Evolutionary conservation across 768 basidiomycete genomes (phyloP), one percentile per base, ranked within the genome.

Genomic region (Trametes cinnabarina): DNA sequence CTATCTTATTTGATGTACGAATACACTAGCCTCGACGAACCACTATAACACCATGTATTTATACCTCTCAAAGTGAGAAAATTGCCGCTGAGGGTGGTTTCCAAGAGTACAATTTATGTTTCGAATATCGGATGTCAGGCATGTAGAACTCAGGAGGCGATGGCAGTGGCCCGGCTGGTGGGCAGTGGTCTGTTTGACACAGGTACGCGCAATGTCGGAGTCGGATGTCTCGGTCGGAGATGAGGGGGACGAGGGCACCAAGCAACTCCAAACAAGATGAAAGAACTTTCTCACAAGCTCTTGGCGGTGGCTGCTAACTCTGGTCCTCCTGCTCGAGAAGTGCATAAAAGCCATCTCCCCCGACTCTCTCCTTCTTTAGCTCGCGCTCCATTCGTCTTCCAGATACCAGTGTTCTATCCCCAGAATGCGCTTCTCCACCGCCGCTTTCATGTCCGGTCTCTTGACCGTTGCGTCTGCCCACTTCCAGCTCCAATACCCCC

Each of bases 401-500:
- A 17, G 25, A 4, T 10, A 14, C 15, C 23, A 46, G 43, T 58
- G 7, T 47, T 55, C 22, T 39, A 51, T 15, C 30, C 51, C 53
- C 17, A 58, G 8, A 46, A 79, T 80, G 78, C 69, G 60, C 57
- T 61, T 75, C 63, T 22, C 73, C 26, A 58, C 72, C 56, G 46
- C 77, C 44, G 39, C 73, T 55, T 32, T 81, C 55, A 55, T 82
- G 25, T 66, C 72, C 35, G 64, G 70, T 34, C 69, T 81, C 23
- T 47, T 68, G 51, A 61, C 66, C 48, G 61, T 48, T 22, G 71
- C 74, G 14, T 66, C 78, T 32, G 69, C 90, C 8, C 92, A 95
- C 71, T 94, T 94, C 74, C 86, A 88, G 63, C 76, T 94, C 41
- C 81, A 86, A 65, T 93, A 82, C 70, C 93, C 92, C 17, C 63